Percentiles rank a stretch among this genome's conserved stretches.
Conservation (phyloP, 192 early-diverging fungal genomes). For the Mortierella claussenii region DNA sequence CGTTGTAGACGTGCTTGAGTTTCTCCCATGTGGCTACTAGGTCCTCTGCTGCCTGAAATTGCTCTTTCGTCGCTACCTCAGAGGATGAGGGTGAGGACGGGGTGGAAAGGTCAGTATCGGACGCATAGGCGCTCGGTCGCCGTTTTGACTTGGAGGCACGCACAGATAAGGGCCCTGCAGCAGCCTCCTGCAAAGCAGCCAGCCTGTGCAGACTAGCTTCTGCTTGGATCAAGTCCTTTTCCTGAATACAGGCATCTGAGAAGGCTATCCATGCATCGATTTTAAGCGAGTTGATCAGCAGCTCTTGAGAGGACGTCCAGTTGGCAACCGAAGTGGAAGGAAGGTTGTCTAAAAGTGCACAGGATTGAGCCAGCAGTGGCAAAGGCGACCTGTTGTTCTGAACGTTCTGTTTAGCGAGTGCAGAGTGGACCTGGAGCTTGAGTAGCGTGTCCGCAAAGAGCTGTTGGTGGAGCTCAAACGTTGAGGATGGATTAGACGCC, state of each 20-base stretch:
- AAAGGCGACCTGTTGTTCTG: constrained; percentile 38
- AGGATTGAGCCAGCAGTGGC: constrained; percentile 36
- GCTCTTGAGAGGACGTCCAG: constrained; percentile 19
- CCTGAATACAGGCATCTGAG: constrained; percentile 25
- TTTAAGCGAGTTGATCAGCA: constrained; percentile 18
- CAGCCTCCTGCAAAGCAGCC: constrained; percentile 17
- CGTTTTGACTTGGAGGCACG: constrained; percentile 2
- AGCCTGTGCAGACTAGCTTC: constrained; percentile 32
- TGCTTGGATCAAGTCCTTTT: constrained; percentile 32
- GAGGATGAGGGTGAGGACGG: neutral
- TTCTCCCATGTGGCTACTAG: constrained; percentile 25
- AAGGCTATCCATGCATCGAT: constrained; percentile 37
- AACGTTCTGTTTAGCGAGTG: constrained; percentile 24
- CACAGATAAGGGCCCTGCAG: constrained; percentile 13
- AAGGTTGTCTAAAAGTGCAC: constrained; percentile 42
- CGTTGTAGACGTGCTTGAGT: constrained; percentile 20
- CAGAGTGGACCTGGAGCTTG: constrained; percentile 38
- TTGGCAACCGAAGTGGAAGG: neutral
- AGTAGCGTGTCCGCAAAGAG: constrained; percentile 35
- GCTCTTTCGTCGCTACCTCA: constrained; percentile 1
- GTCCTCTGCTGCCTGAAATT: constrained; percentile 4
- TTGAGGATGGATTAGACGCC: neutral
- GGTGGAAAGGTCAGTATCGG: neutral
- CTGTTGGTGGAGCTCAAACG: constrained; percentile 20
- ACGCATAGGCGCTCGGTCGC: too few relatives aligned